Conservation (phyloP, 768 basidiomycete species). For the Rhodocollybia butyracea region DNA sequence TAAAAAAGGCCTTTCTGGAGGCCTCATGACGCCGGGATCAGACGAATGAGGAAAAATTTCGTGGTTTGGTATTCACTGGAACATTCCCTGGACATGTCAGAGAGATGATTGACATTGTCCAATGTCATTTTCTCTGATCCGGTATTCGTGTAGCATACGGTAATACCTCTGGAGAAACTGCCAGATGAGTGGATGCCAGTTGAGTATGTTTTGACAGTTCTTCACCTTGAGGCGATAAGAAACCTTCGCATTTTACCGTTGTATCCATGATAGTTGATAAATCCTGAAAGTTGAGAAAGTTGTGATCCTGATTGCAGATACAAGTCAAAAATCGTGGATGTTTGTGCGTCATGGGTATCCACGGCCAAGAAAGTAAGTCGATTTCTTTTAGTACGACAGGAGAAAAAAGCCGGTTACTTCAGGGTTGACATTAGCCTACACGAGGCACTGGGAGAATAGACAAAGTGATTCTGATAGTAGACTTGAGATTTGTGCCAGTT, state of each 20-base stretch:
- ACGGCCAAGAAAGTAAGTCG: too few relatives aligned
- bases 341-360: too few relatives aligned
- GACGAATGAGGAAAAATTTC: too few relatives aligned
- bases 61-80: not conserved
- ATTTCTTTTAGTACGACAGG: too few relatives aligned
- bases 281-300: too few relatives aligned
- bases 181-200: conserved; percentile 6
- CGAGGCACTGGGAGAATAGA: conserved; percentile 3
- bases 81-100: not conserved
- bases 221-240: conserved; percentile 2
- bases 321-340: too few relatives aligned
- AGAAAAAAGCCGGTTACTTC: not conserved
- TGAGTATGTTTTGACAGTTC: not conserved
- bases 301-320: too few relatives aligned
- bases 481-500: not conserved
- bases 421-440: not conserved
- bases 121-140: not conserved
- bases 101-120: conserved; percentile 4
- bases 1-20: not conserved
- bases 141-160: not conserved
- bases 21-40: conserved; percentile 7
- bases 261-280: too few relatives aligned
- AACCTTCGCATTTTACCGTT: conserved; percentile 1
- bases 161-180: not conserved
- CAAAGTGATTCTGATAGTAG: not conserved